Evolutionary conservation across 2,329 filamentous ascomycete genomes (phyloP).

Genomic region (Lachnellula cervina): DNA sequence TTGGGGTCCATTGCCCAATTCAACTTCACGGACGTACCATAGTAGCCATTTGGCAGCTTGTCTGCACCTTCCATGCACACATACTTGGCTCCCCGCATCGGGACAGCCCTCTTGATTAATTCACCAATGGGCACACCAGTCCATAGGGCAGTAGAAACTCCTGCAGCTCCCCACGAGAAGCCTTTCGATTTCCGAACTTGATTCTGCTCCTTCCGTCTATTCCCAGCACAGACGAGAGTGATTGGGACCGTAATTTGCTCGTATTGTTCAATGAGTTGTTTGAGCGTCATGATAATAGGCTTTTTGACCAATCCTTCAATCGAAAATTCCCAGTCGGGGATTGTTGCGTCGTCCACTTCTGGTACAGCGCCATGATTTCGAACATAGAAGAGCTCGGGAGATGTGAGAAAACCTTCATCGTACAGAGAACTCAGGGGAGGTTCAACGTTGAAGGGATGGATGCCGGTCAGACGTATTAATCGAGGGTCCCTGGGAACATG

Average conservation of each 20-base stretch:
- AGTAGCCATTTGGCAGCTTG: conserved; percentile 80
- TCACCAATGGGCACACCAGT: conserved; percentile 76
- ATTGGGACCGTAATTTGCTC: conserved; percentile 81
- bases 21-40: conserved; percentile 82
- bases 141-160: conserved; percentile 81
- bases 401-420: conserved; percentile 78
- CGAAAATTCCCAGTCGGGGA: conserved; percentile 75
- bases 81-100: conserved; percentile 67
- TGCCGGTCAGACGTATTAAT: conserved; percentile 79
- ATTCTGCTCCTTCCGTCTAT: conserved; percentile 90
- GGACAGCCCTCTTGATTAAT: conserved; percentile 63
- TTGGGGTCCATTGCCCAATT: conserved; percentile 85
- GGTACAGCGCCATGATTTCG: conserved; percentile 86
- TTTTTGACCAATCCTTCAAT: conserved; percentile 80
- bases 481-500: conserved; percentile 77
- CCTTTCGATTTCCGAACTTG: conserved; percentile 85
- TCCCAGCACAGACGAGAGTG: conserved; percentile 87
- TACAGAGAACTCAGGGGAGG: conserved; percentile 74
- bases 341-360: conserved; percentile 63
- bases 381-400: conserved; percentile 85
- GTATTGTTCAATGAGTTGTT: conserved; percentile 67
- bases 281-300: conserved; percentile 66
- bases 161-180: conserved; percentile 89
- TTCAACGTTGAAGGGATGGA: conserved; percentile 90
- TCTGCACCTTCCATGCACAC: conserved; percentile 92